Evolutionary conservation across 768 basidiomycete species (phyloP).

Genomic region (Podaxis sp.): DNA sequence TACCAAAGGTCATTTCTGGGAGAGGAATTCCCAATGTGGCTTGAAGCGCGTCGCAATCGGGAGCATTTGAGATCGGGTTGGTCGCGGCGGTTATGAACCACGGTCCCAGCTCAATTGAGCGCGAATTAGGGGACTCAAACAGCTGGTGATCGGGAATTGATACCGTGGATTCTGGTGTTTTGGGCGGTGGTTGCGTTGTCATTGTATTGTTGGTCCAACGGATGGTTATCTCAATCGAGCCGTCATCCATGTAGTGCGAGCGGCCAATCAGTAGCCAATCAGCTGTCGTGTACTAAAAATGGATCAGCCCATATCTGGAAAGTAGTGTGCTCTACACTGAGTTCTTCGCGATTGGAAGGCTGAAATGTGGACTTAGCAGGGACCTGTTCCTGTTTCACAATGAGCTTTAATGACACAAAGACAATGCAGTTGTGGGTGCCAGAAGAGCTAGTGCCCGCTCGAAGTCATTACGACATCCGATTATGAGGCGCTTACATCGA

Average conservation of each 20-base stretch:
- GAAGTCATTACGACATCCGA: not conserved
- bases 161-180: conserved; percentile 25
- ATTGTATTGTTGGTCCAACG: not conserved
- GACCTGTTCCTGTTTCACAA: not conserved
- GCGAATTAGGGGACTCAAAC: conserved; percentile 66
- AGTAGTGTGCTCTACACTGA: not conserved
- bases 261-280: not conserved
- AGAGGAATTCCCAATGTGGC: conserved; percentile 69
- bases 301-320: not conserved
- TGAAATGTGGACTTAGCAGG: not conserved
- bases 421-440: not conserved
- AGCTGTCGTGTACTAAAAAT: not conserved
- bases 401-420: not conserved
- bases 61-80: conserved; percentile 76
- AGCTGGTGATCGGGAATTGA: conserved; percentile 60
- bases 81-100: conserved; percentile 75
- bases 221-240: not conserved
- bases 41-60: conserved; percentile 70
- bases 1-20: conserved; percentile 97
- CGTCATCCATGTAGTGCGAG: not conserved
- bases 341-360: not conserved
- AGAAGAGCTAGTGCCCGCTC: not conserved
- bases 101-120: conserved; percentile 61
- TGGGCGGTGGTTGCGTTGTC: not conserved
- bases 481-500: not conserved